phyloP scores from a whole-genome alignment of 2,329 filamentous ascomycete genomes.

The Pseudonectria buxi region DNA sequence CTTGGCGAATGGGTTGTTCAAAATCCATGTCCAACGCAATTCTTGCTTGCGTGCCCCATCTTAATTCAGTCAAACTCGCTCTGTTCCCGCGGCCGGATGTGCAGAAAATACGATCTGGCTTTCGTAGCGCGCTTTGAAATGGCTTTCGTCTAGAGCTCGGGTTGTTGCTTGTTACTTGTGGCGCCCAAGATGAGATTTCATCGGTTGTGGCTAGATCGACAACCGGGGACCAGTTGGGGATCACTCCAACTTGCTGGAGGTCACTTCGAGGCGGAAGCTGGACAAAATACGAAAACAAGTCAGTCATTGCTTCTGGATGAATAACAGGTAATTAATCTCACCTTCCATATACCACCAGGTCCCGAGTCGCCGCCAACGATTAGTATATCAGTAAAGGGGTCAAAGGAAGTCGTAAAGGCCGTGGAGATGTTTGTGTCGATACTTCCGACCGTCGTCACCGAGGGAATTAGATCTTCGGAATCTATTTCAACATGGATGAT shows the following conservation, averaged over 20 bases:
- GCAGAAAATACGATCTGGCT: constrained; percentile 54
- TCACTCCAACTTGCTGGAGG: constrained; percentile 35
- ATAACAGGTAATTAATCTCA: constrained; percentile 29
- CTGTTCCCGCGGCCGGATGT: constrained; percentile 57
- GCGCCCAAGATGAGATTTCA: constrained; percentile 22
- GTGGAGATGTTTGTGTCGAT: constrained; percentile 68
- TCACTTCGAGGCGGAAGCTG: constrained; percentile 50
- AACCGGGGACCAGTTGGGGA: constrained; percentile 59
- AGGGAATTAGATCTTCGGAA: constrained; percentile 46
- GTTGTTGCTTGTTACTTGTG: constrained; percentile 2
- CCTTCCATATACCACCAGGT: constrained; percentile 68
- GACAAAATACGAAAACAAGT: constrained; percentile 6
- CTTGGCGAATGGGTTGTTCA: constrained; percentile 40
- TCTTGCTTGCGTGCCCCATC: constrained; percentile 62
- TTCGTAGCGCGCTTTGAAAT: constrained; percentile 20
- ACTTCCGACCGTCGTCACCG: constrained; percentile 53
- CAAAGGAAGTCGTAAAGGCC: constrained; percentile 72
- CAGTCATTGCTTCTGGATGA: background rate
- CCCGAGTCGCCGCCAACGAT: constrained; percentile 73
- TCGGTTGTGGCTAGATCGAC: constrained; percentile 48
- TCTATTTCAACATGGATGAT: constrained; percentile 67
- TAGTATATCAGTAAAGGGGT: constrained; percentile 66
- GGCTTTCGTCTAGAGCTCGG: constrained; percentile 4
- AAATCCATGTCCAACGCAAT: constrained; percentile 53
- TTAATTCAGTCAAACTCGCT: constrained; percentile 61